Conservation (phyloP, 2,329 filamentous ascomycete genomes). For the Colletotrichum spinosum region DNA sequence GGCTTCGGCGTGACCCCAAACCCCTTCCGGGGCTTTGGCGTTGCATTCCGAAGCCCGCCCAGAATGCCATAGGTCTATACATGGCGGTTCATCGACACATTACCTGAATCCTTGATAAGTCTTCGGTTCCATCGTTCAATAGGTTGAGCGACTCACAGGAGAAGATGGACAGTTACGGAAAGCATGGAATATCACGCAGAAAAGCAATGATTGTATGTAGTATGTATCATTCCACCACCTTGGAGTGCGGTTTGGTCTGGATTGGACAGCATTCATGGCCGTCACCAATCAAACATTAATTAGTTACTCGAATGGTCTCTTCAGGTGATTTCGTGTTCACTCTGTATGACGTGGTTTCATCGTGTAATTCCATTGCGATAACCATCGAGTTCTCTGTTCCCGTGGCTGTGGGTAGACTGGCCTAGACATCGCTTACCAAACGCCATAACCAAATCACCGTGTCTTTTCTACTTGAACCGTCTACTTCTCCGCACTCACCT, state of each 20-base stretch:
- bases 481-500: slow-evolving; percentile 17
- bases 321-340: not conserved
- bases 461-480: no score
- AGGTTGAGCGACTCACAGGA: slow-evolving; percentile 1
- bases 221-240: slow-evolving; percentile 32
- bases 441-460: not conserved
- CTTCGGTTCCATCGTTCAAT: slow-evolving; percentile 12
- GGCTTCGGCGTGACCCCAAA: slow-evolving; percentile 27
- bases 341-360: no score
- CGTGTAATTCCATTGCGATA: not conserved
- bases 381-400: no score
- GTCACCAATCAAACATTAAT: slow-evolving; percentile 33
- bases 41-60: slow-evolving; percentile 28
- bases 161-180: slow-evolving; percentile 1
- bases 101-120: slow-evolving; percentile 6
- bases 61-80: slow-evolving; percentile 31
- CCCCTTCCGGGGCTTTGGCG: slow-evolving; percentile 25
- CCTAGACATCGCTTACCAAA: slow-evolving; percentile 3
- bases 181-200: slow-evolving; percentile 36
- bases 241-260: slow-evolving; percentile 34
- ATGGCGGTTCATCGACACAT: slow-evolving; percentile 30
- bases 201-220: slow-evolving; percentile 37
- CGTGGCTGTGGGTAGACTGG: no score
- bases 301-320: slow-evolving; percentile 29
- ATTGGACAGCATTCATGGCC: slow-evolving; percentile 36